Evolutionary conservation across 306 rosid species (phyloP).

Genomic region (Potentilla sterilis): DNA sequence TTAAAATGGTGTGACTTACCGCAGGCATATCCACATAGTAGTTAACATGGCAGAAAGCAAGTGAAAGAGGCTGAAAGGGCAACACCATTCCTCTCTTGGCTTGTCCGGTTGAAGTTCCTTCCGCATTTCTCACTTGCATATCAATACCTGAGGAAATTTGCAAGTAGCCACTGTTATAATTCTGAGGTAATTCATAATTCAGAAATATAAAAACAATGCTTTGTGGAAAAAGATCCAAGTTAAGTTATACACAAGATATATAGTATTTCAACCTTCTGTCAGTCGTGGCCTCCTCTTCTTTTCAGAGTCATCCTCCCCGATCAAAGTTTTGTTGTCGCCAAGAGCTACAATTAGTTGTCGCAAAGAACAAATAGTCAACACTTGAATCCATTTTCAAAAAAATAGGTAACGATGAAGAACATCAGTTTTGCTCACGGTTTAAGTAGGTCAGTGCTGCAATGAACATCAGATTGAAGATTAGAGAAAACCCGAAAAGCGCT

Average conservation of each 20-base stretch:
- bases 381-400: not conserved
- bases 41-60: slow-evolving; percentile 33
- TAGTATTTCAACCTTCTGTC: slow-evolving; percentile 24
- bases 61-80: slow-evolving; percentile 37
- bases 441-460: slow-evolving; percentile 55
- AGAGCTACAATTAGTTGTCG: slow-evolving; percentile 16
- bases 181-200: not conserved
- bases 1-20: not conserved
- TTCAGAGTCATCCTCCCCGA: slow-evolving; percentile 16
- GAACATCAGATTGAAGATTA: slow-evolving; percentile 46
- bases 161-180: not conserved
- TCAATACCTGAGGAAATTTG: slow-evolving; percentile 14
- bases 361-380: slow-evolving; percentile 5
- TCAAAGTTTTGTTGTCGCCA: slow-evolving; percentile 25
- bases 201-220: not conserved
- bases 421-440: slow-evolving; percentile 35
- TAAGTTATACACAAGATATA: not conserved
- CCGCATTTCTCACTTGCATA: slow-evolving; percentile 31
- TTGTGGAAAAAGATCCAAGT: not conserved
- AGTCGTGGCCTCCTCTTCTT: not conserved
- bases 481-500: slow-evolving; percentile 41
- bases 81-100: slow-evolving; percentile 34
- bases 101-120: slow-evolving; percentile 5
- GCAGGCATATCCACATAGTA: slow-evolving; percentile 42
- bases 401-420: not conserved